Evolutionary conservation across 352 stramenopile species (phyloP), one percentile per base, ranked within the genome.

Genomic region (Globisporangium cystogenes): DNA sequence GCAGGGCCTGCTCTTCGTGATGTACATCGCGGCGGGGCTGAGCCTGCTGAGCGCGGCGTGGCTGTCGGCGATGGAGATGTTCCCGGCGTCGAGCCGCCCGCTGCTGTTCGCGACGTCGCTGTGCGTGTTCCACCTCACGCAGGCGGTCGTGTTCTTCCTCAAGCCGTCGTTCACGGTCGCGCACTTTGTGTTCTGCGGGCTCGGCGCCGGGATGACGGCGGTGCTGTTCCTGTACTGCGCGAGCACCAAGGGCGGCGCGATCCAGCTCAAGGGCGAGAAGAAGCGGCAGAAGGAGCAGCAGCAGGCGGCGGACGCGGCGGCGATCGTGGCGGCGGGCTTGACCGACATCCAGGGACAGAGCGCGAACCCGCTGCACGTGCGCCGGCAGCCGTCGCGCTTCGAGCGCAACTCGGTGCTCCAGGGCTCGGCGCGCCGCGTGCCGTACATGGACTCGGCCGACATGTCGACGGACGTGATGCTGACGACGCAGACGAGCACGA

Each of bases 201-300:
- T 69, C 29, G 87, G 79, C 23, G 58, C 57, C 8, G 39, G 42
- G 12, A 59, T 88, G 39, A 94, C 79, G 0, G 48, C 68, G 24
- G 62, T 88, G 47, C 72, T 94, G 21, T 92, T 94, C 57, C 46
- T 85, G 41, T 73, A 82, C 37, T 90, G 80, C 45, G 84, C 84
- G 27, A 93, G 82, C 37, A 93, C 83, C 6, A 92, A 91, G 49
- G 55, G 78, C 12, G 83, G 83, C 12, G 82, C 84, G 0, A 93
- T 94, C 55, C 80, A 91, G 66, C 83, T 90, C 46, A 94, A 94
- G 72, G 72, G 64, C 23, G 84, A 94, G 64, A 94, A 94, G 65
- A 77, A 80, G 55, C 70, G 71, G 12, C 74, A 91, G 56, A 65
- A 78, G 47, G 67, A 81, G 33, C 56, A 65, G 21, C 56, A 62